Percentiles rank a stretch among this genome's conserved stretches.
Conservation (phyloP, 306 rosid genomes). For the Begonia peltatifolia region DNA sequence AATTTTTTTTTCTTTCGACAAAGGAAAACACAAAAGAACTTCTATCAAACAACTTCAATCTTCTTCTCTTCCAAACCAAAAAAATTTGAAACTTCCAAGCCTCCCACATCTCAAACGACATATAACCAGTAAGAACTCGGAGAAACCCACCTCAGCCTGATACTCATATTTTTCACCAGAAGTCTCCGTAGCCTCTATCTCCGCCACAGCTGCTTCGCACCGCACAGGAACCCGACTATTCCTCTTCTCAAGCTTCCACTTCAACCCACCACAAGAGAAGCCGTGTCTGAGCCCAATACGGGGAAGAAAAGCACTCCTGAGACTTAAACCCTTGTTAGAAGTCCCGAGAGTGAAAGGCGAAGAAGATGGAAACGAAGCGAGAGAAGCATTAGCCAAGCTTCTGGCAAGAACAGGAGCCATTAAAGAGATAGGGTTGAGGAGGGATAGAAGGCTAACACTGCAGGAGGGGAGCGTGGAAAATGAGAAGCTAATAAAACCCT, state of each 20-base stretch:
- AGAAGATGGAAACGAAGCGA: slow-evolving; percentile 46
- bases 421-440: slow-evolving; percentile 5
- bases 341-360: slow-evolving; percentile 25
- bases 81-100: slow-evolving; percentile 1
- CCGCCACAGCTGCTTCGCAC: slow-evolving; percentile 81
- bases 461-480: neutral
- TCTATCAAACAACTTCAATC: neutral
- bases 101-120: neutral
- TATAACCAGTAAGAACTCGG: neutral
- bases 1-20: too few species aligned
- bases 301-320: slow-evolving; percentile 41
- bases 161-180: slow-evolving; percentile 81
- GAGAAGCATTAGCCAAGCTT: slow-evolving; percentile 42
- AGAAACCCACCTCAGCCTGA: slow-evolving; percentile 87
- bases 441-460: neutral
- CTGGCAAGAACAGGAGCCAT: slow-evolving; percentile 83
- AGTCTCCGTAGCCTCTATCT: slow-evolving; percentile 55
- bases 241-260: slow-evolving; percentile 39
- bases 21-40: neutral
- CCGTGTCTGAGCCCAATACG: slow-evolving; percentile 27
- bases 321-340: slow-evolving; percentile 17
- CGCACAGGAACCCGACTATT: slow-evolving; percentile 28
- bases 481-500: slow-evolving; percentile 19
- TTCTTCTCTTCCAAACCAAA: neutral
- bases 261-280: slow-evolving; percentile 26